Conservation (phyloP, 2,329 filamentous ascomycete species). For the Diaporthe destruens region DNA sequence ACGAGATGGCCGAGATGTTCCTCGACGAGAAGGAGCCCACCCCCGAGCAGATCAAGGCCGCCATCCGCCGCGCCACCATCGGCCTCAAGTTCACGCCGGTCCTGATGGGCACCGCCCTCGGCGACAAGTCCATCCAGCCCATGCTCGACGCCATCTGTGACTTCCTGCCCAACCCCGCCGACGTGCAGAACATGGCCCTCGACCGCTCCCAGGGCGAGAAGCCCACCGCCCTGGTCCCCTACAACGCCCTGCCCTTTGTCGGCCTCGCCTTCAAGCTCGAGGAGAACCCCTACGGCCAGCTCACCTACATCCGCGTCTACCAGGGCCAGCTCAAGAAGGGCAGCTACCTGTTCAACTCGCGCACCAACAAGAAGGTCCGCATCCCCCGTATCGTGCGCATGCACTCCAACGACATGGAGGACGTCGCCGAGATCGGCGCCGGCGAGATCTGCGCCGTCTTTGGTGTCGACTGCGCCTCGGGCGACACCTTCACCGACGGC, state of each 20-base stretch:
- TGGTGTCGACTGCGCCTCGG: slow-evolving; percentile 96
- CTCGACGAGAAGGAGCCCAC: slow-evolving; percentile 88
- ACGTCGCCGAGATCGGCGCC: slow-evolving; percentile 90
- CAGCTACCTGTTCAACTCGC: slow-evolving; percentile 91
- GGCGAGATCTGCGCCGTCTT: slow-evolving; percentile 99
- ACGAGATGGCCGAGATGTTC: slow-evolving; percentile 96
- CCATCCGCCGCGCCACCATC: slow-evolving; percentile 93
- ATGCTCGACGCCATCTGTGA: slow-evolving; percentile 97
- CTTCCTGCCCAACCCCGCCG: slow-evolving; percentile 90
- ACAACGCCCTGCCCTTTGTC: slow-evolving; percentile 93
- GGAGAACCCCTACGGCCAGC: slow-evolving; percentile 97
- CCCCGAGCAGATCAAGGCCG: slow-evolving; percentile 86
- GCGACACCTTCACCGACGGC: slow-evolving; percentile 98
- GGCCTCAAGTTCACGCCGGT: slow-evolving; percentile 91
- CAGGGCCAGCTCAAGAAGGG: slow-evolving; percentile 92
- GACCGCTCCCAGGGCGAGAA: slow-evolving; percentile 85
- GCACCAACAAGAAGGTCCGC: slow-evolving; percentile 95
- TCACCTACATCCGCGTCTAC: slow-evolving; percentile 98
- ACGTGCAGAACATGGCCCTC: slow-evolving; percentile 90
- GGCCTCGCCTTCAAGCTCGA: slow-evolving; percentile 98
- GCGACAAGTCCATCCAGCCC: slow-evolving; percentile 94
- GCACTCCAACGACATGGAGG: slow-evolving; percentile 99
- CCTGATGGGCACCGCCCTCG: slow-evolving; percentile 94
- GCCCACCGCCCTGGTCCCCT: slow-evolving; percentile 88
- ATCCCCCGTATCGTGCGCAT: slow-evolving; percentile 98